Base-by-base conservation (phyloP, 192 early-diverging fungal species). In the Gigaspora rosea region DNA sequence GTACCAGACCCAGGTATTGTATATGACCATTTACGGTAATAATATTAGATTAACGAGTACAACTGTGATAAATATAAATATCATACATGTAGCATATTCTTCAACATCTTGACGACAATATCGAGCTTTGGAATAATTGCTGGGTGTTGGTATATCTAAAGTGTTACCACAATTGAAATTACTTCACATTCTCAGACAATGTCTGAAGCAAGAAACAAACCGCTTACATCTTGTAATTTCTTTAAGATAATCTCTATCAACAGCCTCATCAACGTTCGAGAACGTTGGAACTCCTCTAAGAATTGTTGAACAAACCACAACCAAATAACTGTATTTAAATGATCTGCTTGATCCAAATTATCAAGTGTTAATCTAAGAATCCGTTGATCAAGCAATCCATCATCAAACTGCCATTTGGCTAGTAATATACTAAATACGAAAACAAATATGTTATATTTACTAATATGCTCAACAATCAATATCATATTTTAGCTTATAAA, bases 341-440 rank as follows among this genome's bases (percentile, higher is more conserved):
- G 80, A 62, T 85, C 83, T 8, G 82, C 80, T n/a, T 68, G 41
- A 50, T 82, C 78, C 11, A 89, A 63, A 35, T 78, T 70, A 41
- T 87, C 84, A 0, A 89, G 74, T 22, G 84, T 83, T 22, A 68
- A 81, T 78, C 81, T 83, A n/a, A 89, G 73, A 63, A 87, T 84
- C 3, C 86, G 81, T 59, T 87, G 85, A 59, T 86, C 83, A 33
- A 89, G 66, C 11, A 89, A 74, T 0, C 85, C 86, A 49, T 89
- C 88, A 57, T 79, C 82, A 63, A 87, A 89, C 70, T 87, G 86
- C 86, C 86, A 89, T 36, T 84, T 84, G 32, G 88, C 82, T 49
- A 89, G 77, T 72, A 79, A 78, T n/a, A 85, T 82, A 32, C 86
- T 87, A 48, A 83, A 86, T 18, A 79, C 68, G 78, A 82, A 84